phyloP scores from a whole-genome alignment of 306 rosid species.

The Rubus idaeus region DNA sequence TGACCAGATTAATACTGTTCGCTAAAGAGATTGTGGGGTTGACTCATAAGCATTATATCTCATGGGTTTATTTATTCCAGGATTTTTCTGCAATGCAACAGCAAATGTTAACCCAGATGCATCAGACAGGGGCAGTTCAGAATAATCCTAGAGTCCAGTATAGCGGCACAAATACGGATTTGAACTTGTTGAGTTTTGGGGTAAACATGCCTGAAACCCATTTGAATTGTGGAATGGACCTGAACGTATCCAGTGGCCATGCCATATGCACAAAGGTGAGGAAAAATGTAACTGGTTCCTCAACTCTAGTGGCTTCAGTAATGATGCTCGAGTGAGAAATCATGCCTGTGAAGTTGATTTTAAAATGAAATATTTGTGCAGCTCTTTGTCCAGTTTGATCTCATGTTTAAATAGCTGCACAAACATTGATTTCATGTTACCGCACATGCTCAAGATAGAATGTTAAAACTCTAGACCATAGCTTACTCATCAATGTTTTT shows the following conservation, averaged over 20 bases:
- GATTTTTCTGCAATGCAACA: conserved; percentile 25
- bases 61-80: conserved; percentile 33
- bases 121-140: conserved; percentile 27
- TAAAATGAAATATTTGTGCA: neutral
- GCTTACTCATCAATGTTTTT: neutral
- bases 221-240: conserved; percentile 19
- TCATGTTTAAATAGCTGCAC: neutral
- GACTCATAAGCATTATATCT: neutral
- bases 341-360: neutral
- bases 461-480: neutral
- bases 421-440: neutral
- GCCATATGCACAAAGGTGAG: conserved; percentile 29
- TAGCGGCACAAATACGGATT: conserved; percentile 15
- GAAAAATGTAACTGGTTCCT: conserved; percentile 9
- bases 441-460: neutral
- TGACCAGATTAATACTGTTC: neutral
- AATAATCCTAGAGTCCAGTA: conserved; percentile 18
- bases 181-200: conserved; percentile 24
- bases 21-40: neutral
- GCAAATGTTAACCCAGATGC: conserved; percentile 24
- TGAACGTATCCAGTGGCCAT: conserved; percentile 15
- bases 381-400: neutral
- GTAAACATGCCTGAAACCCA: conserved; percentile 31
- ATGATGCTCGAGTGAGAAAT: conserved; percentile 1
- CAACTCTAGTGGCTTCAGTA: neutral